Conservation (phyloP, 73 alveolate species). For the Tetrahymena borealis region DNA sequence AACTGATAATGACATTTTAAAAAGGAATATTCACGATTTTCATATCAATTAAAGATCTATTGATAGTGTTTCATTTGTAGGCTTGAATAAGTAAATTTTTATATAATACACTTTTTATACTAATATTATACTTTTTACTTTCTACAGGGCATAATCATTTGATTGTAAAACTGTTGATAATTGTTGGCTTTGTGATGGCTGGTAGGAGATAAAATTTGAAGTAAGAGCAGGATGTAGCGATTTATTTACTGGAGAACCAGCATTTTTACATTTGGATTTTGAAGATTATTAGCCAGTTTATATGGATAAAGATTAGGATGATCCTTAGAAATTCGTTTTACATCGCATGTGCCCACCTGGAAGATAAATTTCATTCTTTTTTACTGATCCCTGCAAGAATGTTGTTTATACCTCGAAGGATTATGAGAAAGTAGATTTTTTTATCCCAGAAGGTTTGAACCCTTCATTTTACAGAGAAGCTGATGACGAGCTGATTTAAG, state of each 20-base stretch:
- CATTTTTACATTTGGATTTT: constrained; percentile 24
- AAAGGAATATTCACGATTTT: neutral
- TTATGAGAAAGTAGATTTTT: constrained; percentile 1
- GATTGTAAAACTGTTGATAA: neutral
- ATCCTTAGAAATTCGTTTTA: neutral
- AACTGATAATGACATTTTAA: constrained; percentile 5
- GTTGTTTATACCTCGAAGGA: constrained; percentile 12
- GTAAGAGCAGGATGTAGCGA: constrained; percentile 27
- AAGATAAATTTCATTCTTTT: constrained; percentile 8
- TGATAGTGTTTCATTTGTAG: neutral
- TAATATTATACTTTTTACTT: neutral
- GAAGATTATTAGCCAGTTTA: constrained; percentile 25
- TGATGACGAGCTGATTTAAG: constrained; percentile 8
- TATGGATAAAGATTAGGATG: constrained; percentile 25
- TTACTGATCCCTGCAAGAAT: constrained; percentile 13
- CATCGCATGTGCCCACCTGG: constrained; percentile 44
- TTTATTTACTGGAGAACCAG: constrained; percentile 23
- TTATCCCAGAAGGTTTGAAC: neutral
- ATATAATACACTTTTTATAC: neutral
- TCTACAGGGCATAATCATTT: constrained; percentile 4
- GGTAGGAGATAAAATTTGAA: constrained; percentile 35
- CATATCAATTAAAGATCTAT: constrained; percentile 11
- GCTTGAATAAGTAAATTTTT: neutral
- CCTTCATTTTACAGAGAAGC: neutral
- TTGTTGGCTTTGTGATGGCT: constrained; percentile 46